phyloP scores from a whole-genome alignment of 177 flowering plant genomes.

The Tripterygium wilfordii region DNA sequence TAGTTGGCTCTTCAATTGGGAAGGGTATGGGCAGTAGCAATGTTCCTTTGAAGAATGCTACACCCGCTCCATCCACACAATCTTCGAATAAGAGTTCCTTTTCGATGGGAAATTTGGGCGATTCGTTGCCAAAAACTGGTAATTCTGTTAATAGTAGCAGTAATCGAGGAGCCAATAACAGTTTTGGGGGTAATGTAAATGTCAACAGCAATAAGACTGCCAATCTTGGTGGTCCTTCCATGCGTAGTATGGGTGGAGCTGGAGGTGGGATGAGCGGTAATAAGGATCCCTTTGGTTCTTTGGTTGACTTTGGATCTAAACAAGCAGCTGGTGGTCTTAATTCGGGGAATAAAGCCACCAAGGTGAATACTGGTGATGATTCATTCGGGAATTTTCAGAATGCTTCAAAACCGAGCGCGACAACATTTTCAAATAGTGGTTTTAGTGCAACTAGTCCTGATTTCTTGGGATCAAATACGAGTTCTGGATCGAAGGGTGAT shows the following conservation, averaged over 20 bases:
- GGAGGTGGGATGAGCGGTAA: constrained; percentile 24
- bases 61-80: constrained; percentile 11
- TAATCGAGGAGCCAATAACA: constrained; percentile 33
- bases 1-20: constrained; percentile 67
- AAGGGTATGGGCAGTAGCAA: constrained; percentile 36
- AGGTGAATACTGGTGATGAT: constrained; percentile 19
- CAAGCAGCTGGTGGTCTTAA: constrained; percentile 24
- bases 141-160: constrained; percentile 18
- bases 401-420: constrained; percentile 35
- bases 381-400: constrained; percentile 57
- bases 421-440: constrained; percentile 23
- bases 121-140: constrained; percentile 56
- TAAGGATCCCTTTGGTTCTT: constrained; percentile 67
- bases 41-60: constrained; percentile 65
- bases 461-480: constrained; percentile 22
- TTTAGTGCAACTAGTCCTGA: constrained; percentile 15
- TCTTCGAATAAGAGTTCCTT: constrained; percentile 39
- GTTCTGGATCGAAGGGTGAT: constrained; percentile 24
- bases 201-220: no score
- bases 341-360: constrained; percentile 15
- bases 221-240: constrained; percentile 48
- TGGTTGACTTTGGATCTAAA: constrained; percentile 52
- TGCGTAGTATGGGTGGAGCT: constrained; percentile 27
- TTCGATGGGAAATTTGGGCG: constrained; percentile 65
- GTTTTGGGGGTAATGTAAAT: constrained; percentile 27